These are phyloP conservation scores for Pseudocercospora vitis DNA, from an alignment of 2,329 filamentous ascomycete species.

Conservation along the genomic window DNA sequence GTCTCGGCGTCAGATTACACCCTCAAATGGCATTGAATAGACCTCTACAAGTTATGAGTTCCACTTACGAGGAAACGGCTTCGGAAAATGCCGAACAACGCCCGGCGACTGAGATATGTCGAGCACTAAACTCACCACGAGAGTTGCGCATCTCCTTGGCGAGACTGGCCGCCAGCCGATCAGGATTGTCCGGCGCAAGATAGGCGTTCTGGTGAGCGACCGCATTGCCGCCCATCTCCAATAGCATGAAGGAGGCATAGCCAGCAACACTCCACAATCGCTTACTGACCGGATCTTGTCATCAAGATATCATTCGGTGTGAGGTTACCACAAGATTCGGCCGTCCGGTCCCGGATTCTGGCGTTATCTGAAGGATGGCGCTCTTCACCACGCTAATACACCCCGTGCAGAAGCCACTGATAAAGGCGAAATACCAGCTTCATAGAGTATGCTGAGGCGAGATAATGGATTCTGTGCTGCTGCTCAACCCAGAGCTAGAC, in stretches of 20 bases:
- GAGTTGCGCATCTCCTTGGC: not conserved
- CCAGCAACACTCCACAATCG: not conserved
- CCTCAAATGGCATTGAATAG: too few species aligned
- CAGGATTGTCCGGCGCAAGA: not conserved
- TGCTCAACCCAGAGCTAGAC: not conserved
- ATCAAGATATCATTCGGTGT: too few species aligned
- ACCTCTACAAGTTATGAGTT: too few species aligned
- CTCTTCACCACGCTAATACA: not conserved
- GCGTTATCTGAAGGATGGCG: conserved; percentile 6
- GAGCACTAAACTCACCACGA: too few species aligned
- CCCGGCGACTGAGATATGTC: too few species aligned
- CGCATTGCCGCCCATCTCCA: not conserved
- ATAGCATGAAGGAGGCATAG: not conserved
- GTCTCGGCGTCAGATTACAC: too few species aligned
- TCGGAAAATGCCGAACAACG: too few species aligned
- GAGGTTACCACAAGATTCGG: too few species aligned
- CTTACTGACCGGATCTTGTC: too few species aligned
- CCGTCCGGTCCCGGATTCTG: too few species aligned
- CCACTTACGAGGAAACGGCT: too few species aligned
- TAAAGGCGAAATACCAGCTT: not conserved
- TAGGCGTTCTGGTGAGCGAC: not conserved
- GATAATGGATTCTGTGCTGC: not conserved
- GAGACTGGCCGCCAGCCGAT: not conserved
- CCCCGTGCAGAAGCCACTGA: not conserved
- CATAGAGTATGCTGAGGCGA: conserved; percentile 1